Evolutionary conservation across 805 yeast genomes (phyloP).

Genomic region (Saccharomycopsis fodiens): DNA sequence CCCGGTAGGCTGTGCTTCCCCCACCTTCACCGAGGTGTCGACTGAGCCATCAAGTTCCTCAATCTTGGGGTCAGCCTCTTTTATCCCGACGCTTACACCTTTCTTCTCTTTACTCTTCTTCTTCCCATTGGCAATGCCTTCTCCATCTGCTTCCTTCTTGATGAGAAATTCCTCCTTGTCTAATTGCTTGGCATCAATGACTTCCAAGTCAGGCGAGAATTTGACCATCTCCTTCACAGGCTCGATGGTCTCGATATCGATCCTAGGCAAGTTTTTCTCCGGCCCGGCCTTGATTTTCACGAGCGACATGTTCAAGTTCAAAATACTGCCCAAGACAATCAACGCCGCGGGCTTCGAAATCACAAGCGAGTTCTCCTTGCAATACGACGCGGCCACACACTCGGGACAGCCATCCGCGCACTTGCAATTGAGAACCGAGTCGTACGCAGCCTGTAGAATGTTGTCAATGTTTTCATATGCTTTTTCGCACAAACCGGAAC

Average conservation of each 20-base stretch:
- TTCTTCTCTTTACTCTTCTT: no score
- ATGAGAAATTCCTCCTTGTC: slow-evolving; percentile 19
- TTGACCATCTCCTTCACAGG: slow-evolving; percentile 49
- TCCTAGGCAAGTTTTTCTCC: slow-evolving; percentile 17
- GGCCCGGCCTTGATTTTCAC: slow-evolving; percentile 13
- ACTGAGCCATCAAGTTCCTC: no score
- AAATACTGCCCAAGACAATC: slow-evolving; percentile 53
- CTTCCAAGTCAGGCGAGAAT: slow-evolving; percentile 53
- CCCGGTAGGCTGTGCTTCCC: no score
- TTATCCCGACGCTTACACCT: no score
- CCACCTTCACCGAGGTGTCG: no score
- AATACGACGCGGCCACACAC: slow-evolving; percentile 77
- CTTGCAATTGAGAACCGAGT: slow-evolving; percentile 54
- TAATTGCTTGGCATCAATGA: slow-evolving; percentile 34
- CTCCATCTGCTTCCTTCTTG: no score
- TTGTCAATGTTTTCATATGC: slow-evolving; percentile 74
- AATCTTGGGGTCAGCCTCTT: no score
- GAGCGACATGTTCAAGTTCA: slow-evolving; percentile 40
- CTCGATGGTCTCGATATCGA: slow-evolving; percentile 55
- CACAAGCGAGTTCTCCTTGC: slow-evolving; percentile 76
- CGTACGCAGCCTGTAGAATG: slow-evolving; percentile 52
- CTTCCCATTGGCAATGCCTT: no score
- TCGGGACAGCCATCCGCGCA: slow-evolving; percentile 67
- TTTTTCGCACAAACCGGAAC: slow-evolving; percentile 72
- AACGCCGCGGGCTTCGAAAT: slow-evolving; percentile 82